Evolutionary conservation across 495 filamentous ascomycete genomes (phyloP), one percentile per base, ranked within the genome.

Genomic region (Neurospora sp.): DNA sequence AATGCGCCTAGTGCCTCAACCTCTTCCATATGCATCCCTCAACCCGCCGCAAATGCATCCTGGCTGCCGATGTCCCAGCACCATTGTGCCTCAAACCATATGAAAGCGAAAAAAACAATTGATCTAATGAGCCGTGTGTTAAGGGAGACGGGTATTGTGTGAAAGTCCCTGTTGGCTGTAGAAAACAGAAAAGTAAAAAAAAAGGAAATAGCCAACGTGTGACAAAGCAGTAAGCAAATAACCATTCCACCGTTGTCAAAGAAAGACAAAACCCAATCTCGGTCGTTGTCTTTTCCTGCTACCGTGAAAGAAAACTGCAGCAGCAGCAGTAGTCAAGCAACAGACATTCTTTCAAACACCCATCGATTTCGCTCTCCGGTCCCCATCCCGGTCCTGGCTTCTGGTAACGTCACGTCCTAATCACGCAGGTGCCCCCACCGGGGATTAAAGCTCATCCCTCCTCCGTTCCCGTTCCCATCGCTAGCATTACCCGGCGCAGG

Each of bases 371-470:
- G 53, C 53, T 61, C 53, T 61, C 53, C 53, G 22, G 11, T 35
- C 31, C 31, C 27, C 27, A 5, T 12, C 5, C 22, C 53, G 53
- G 31, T 37, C 9, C 7, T 35, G 27, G 27, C 53, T 66, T 14
- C 53, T 18, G 4, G 14, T 35, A 31, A 31, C 53, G 53, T 18
- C 27, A 35, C 8, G 44, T 20, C 35, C 31, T 79, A 81, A 38
- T 84, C 81, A 9, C 82, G 76, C 16, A 85, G 76, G 68, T 84
- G 83, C 6, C 78, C 77, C 68, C 79, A 80, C 22, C 83, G 77
- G 12, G 76, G 78, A n/a, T 76, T 76, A 12, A 77, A 77, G 10
- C 71, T 74, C 74, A 80, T 79, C 14, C 41, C 41, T 7, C 53
- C 53, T 16, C 53, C 53, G 14, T 61, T 61, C 7, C 53, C 53